Evolutionary conservation across 768 basidiomycete genomes (phyloP), one percentile per base, ranked within the genome.

Genomic region (Serpula lacrymans): DNA sequence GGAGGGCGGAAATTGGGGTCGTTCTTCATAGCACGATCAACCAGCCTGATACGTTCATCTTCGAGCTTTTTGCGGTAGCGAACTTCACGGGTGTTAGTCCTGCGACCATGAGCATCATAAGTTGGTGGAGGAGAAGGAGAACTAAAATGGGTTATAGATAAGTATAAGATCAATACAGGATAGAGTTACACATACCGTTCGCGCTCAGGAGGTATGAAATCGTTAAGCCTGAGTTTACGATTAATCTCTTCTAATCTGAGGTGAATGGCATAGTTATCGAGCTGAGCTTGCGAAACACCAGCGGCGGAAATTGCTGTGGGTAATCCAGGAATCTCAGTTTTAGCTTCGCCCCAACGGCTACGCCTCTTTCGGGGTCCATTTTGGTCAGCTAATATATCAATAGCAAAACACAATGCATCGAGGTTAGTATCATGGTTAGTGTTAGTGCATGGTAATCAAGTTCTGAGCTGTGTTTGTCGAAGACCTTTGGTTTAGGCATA

Each of bases 1-100:
- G 96, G 96, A 39, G 96, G 93, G 29, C 88, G 89, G 74, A 95
- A 99, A 59, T 93, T 94, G 13, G 96, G 96, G 56, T 99, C 96
- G 46, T 89, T 88, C 67, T 95, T 95, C 81, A 98, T 87, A 24
- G 94, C 94, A 23, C 86, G 84, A 56, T 98, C 96, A 47, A 98
- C 91, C 37, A 99, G 84, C 44, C 79, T 77, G 58, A 92, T 86
- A 44, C 93, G 91, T 55, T 92, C 89, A 43, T 92, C 89, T 63
- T 92, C 89, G 16, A 92, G 77, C 58, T 93, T 94, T 67, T 95
- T 94, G 48, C 90, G 84, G 68, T 99, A 99, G 41, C 96, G 89
- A 41, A 99, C 90, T 71, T 99, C 96, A 34, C 96, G 89, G 20
- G 93, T 98, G 66, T 99, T 99, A 36, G 94, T 97, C 56, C 96